Conservation (phyloP, 2,329 filamentous ascomycete genomes). For the Calonectria naviculata region DNA sequence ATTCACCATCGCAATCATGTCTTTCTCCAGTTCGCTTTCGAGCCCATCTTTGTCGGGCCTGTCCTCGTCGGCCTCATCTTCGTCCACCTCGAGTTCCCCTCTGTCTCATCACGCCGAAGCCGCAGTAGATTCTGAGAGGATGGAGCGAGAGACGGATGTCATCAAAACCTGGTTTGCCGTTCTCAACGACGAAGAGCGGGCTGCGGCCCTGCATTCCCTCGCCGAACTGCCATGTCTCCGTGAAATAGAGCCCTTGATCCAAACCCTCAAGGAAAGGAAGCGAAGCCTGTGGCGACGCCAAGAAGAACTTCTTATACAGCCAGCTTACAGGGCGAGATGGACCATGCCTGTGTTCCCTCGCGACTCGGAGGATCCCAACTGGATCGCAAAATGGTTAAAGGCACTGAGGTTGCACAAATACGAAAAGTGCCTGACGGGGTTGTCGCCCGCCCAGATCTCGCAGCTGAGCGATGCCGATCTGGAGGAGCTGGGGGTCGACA, state of each 20-base stretch:
- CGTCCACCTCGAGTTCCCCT: constrained; percentile 35
- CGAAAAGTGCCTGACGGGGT: constrained; percentile 33
- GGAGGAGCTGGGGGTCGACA: constrained; percentile 38
- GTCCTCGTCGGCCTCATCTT: constrained; percentile 33
- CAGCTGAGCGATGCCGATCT: constrained; percentile 31
- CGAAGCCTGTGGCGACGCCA: constrained; percentile 37
- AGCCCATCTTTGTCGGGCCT: constrained; percentile 15
- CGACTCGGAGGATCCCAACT: constrained; percentile 36
- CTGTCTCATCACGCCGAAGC: constrained; percentile 29
- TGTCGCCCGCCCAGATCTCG: constrained; percentile 35
- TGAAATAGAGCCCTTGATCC: constrained; percentile 40
- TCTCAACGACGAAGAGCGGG: constrained; percentile 34
- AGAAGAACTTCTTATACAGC: constrained; percentile 38
- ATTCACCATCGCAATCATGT: background rate
- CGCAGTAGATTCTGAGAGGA: constrained; percentile 17
- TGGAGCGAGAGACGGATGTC: constrained; percentile 35
- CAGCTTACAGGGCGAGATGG: constrained; percentile 36
- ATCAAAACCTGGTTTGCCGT: constrained; percentile 41
- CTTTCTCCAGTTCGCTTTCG: background rate
- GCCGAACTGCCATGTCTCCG: constrained; percentile 37
- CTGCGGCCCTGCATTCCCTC: constrained; percentile 35
- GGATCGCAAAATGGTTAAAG: constrained; percentile 40
- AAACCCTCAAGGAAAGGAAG: constrained; percentile 40
- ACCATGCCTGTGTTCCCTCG: constrained; percentile 37
- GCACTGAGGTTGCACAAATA: constrained; percentile 41